Percentiles rank a stretch among this genome's conserved stretches.
Conservation (phyloP, 2,329 filamentous ascomycete species). For the Fusarium nelsonii region DNA sequence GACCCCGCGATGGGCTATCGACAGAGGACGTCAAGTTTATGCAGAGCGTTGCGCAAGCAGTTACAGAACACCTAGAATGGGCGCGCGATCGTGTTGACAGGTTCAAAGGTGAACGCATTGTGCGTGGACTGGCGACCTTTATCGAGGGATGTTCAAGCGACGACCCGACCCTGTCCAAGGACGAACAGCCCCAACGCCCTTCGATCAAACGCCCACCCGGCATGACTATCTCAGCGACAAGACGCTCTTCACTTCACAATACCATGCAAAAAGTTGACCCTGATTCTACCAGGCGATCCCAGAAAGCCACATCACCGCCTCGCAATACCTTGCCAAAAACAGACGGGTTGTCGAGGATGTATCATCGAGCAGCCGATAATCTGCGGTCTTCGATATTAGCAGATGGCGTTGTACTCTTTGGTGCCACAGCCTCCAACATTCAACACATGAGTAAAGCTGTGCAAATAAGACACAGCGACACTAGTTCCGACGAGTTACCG, state of each 20-base stretch:
- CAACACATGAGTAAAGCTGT: conserved; percentile 18
- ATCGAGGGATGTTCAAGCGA: conserved; percentile 61
- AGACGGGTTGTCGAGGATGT: conserved; percentile 46
- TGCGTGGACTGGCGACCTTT: conserved; percentile 65
- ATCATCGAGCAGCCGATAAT: conserved; percentile 47
- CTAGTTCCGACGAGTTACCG: conserved; percentile 37
- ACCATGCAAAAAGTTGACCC: conserved; percentile 24
- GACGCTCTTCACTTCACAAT: conserved; percentile 23
- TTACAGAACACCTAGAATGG: conserved; percentile 72
- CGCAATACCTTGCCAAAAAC: conserved; percentile 21
- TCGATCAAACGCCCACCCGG: conserved; percentile 35
- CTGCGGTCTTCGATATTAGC: conserved; percentile 50
- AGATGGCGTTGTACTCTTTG: conserved; percentile 51
- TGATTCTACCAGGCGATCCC: neutral
- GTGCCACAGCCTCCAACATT: conserved; percentile 44
- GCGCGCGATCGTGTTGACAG: conserved; percentile 64
- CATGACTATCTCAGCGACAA: conserved; percentile 33
- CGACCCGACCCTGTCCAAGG: conserved; percentile 25
- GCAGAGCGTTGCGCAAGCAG: conserved; percentile 66
- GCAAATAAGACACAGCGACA: conserved; percentile 8
- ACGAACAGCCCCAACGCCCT: conserved; percentile 8
- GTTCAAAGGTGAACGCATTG: conserved; percentile 66
- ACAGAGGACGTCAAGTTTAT: conserved; percentile 65
- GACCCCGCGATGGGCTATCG: conserved; percentile 64
- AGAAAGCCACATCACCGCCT: neutral